Conservation (phyloP, 345 rosid genomes). For the Rhizophora apiculata region DNA sequence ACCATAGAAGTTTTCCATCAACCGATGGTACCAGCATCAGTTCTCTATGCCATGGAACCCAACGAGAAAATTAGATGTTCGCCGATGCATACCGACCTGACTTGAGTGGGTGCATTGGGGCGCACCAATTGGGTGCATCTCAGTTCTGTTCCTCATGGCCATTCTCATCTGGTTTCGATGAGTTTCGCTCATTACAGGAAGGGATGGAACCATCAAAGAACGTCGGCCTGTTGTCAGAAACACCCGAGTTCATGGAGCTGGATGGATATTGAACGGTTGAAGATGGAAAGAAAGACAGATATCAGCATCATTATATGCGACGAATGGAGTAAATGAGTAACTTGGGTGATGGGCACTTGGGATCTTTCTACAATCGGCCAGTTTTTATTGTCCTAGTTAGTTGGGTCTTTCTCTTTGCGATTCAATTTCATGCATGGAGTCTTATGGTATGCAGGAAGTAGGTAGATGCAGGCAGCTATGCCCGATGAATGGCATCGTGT, state of each 20-base stretch:
- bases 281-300: slow-evolving; percentile 71
- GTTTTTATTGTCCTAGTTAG: slow-evolving; percentile 25
- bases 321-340: slow-evolving; percentile 52
- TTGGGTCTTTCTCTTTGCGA: not conserved
- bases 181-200: slow-evolving; percentile 35
- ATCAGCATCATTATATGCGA: slow-evolving; percentile 59
- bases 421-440: no score
- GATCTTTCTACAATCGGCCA: slow-evolving; percentile 59
- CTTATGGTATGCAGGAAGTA: not conserved
- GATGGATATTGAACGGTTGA: slow-evolving; percentile 36
- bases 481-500: not conserved
- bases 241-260: slow-evolving; percentile 30
- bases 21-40: no score
- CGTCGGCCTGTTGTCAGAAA: slow-evolving; percentile 9
- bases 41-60: slow-evolving; percentile 3
- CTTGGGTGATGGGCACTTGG: slow-evolving; percentile 54
- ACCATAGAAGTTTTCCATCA: not conserved
- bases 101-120: slow-evolving; percentile 33
- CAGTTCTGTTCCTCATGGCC: slow-evolving; percentile 20
- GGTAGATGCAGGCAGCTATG: not conserved
- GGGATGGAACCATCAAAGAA: slow-evolving; percentile 27
- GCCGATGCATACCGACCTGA: slow-evolving; percentile 57
- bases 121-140: slow-evolving; percentile 14
- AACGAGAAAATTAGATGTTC: slow-evolving; percentile 24
- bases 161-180: slow-evolving; percentile 23